Conservation (phyloP, 805 yeast genomes). For the Candida sonorensis region DNA sequence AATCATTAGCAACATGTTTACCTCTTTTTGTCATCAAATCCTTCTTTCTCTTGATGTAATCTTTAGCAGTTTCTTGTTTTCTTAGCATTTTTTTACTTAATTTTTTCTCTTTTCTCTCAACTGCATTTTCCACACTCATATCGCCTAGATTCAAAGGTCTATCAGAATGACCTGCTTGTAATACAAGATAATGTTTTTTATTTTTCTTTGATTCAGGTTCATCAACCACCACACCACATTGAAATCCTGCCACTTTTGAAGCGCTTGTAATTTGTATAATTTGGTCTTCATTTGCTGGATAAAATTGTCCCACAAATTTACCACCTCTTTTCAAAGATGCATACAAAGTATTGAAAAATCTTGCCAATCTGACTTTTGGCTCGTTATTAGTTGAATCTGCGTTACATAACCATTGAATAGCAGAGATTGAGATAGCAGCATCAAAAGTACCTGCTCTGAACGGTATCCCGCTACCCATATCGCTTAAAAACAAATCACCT, state of each 20-base stretch:
- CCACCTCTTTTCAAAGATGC: conserved; percentile 89
- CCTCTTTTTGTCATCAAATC: conserved; percentile 91
- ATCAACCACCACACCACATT: conserved; percentile 91
- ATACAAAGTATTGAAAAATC: conserved; percentile 84
- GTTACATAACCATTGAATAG: conserved; percentile 96
- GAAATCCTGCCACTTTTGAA: conserved; percentile 92
- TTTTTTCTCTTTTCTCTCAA: conserved; percentile 28
- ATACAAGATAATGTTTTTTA: conserved; percentile 82
- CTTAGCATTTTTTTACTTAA: conserved; percentile 41
- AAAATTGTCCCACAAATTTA: conserved; percentile 94
- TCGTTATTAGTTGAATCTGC: conserved; percentile 81
- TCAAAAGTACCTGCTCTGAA: conserved; percentile 95
- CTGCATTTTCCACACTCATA: conserved; percentile 69
- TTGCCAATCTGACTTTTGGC: conserved; percentile 72
- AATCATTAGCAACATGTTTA: conserved; percentile 79
- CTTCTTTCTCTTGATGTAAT: conserved; percentile 83
- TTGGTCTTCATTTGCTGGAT: conserved; percentile 87
- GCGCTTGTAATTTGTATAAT: conserved; percentile 69
- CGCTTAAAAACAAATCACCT: conserved; percentile 87
- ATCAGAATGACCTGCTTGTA: conserved; percentile 80
- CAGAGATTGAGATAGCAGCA: conserved; percentile 92
- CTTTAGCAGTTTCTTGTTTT: conserved; percentile 68
- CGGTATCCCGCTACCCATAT: conserved; percentile 91
- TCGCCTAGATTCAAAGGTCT: conserved; percentile 71
- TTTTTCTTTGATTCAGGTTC: conserved; percentile 90